phyloP scores from a whole-genome alignment of 1,284 basidiomycete genomes.

The Clitocybe nebularis region DNA sequence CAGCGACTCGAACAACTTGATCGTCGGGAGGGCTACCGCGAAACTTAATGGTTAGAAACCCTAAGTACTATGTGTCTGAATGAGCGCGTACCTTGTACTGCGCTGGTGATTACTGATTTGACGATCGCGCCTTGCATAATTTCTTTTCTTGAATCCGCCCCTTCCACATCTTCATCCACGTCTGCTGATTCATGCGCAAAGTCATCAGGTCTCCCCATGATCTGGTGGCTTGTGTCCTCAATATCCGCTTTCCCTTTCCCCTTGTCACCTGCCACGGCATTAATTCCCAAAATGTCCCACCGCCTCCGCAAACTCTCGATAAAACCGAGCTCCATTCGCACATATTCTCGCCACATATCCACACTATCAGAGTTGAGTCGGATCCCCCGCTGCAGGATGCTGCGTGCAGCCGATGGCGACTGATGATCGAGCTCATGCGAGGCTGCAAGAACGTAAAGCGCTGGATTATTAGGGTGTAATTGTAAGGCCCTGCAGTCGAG shows the following conservation, averaged over 20 bases:
- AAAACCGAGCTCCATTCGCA: constrained; percentile 89
- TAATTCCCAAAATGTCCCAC: constrained; percentile 76
- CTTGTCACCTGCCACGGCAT: constrained; percentile 22
- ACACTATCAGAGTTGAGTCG: constrained; percentile 69
- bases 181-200: constrained; percentile 16
- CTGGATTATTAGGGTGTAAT: constrained; percentile 76
- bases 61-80: too few relatives aligned
- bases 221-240: constrained; percentile 22
- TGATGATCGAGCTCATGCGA: constrained; percentile 79
- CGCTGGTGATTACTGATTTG: constrained; percentile 61
- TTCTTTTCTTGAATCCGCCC: constrained; percentile 49
- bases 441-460: constrained; percentile 85
- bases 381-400: constrained; percentile 83
- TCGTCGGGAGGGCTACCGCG: constrained; percentile 56
- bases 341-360: constrained; percentile 84
- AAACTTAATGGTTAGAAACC: too few relatives aligned
- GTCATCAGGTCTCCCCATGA: constrained; percentile 18
- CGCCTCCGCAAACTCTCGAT: constrained; percentile 79
- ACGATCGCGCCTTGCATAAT: constrained; percentile 74
- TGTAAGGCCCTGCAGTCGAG: constrained; percentile 65
- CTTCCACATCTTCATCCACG: constrained; percentile 30
- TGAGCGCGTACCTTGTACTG: constrained; percentile 52
- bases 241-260: constrained; percentile 19
- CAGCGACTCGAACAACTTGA: constrained; percentile 56
- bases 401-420: constrained; percentile 79